Evolutionary conservation across 208 protist species (phyloP).

Genomic region (Trypanosoma rangeli): DNA sequence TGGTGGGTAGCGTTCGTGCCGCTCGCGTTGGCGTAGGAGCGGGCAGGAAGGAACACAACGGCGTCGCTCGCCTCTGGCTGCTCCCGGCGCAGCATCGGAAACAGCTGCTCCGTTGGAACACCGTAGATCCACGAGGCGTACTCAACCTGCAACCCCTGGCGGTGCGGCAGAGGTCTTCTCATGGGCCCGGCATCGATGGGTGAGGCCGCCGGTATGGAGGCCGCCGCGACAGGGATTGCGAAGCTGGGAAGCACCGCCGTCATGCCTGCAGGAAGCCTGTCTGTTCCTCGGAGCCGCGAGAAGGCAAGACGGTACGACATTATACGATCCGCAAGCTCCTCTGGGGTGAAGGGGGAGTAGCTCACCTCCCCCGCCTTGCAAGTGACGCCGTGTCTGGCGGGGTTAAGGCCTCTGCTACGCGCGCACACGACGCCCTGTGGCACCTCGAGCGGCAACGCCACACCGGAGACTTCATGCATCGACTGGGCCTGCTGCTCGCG

Average conservation of each 20-base stretch:
- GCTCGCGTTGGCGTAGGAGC: neutral
- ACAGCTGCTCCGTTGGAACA: conserved; percentile 31
- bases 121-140: conserved; percentile 71
- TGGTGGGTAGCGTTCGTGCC: neutral
- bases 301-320: conserved; percentile 46
- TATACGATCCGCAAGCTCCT: conserved; percentile 28
- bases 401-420: neutral
- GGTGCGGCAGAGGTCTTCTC: neutral
- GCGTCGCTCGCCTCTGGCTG: conserved; percentile 19
- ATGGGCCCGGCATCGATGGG: neutral
- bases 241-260: conserved; percentile 19
- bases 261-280: neutral
- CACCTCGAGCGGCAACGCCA: neutral
- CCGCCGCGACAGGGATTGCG: conserved; percentile 30
- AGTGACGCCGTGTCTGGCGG: neutral
- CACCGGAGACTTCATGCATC: neutral
- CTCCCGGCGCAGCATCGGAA: conserved; percentile 19
- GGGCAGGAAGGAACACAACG: conserved; percentile 21
- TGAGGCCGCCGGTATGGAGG: conserved; percentile 11
- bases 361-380: neutral
- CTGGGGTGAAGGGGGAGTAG: conserved; percentile 6
- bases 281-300: neutral
- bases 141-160: conserved; percentile 11
- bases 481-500: conserved; percentile 21
- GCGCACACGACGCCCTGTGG: too few relatives aligned